Percentiles rank a stretch among this genome's conserved stretches.
These are phyloP conservation scores for Dillenia turbinata DNA, from an alignment of 164 flowering plant species.

Conservation along the genomic window DNA sequence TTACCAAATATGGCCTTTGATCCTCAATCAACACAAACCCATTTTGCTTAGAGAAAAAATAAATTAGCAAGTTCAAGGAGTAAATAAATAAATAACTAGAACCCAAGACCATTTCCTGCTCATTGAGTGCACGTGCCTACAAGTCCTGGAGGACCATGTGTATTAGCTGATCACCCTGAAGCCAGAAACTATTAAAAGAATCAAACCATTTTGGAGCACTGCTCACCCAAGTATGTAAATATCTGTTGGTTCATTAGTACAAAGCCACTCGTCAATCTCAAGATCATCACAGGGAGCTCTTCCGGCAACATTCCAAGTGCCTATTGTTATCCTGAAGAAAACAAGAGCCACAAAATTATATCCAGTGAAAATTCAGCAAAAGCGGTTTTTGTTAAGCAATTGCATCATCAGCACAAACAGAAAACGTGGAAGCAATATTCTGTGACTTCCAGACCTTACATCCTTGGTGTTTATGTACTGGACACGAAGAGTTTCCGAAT, in stretches of 20 bases:
- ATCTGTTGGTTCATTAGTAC: slow-evolving; percentile 69
- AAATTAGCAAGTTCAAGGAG: too few species aligned
- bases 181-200: not conserved
- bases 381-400: not conserved
- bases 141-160: too few species aligned
- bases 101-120: too few species aligned
- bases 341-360: slow-evolving; percentile 3
- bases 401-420: too few species aligned
- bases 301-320: slow-evolving; percentile 99
- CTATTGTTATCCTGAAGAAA: slow-evolving; percentile 59
- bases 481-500: slow-evolving; percentile 78
- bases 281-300: slow-evolving; percentile 61
- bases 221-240: slow-evolving; percentile 84
- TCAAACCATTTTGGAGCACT: slow-evolving; percentile 6
- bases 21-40: too few species aligned
- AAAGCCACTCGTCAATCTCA: slow-evolving; percentile 89
- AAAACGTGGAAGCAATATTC: not conserved
- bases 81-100: too few species aligned
- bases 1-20: too few species aligned
- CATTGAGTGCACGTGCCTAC: too few species aligned
- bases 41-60: too few species aligned
- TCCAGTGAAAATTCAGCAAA: not conserved
- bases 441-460: slow-evolving; percentile 59
- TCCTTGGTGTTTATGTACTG: slow-evolving; percentile 90
- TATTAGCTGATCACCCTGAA: not conserved